phyloP scores from a whole-genome alignment of 2,329 filamentous ascomycete species.

The Alternaria gaisen region DNA sequence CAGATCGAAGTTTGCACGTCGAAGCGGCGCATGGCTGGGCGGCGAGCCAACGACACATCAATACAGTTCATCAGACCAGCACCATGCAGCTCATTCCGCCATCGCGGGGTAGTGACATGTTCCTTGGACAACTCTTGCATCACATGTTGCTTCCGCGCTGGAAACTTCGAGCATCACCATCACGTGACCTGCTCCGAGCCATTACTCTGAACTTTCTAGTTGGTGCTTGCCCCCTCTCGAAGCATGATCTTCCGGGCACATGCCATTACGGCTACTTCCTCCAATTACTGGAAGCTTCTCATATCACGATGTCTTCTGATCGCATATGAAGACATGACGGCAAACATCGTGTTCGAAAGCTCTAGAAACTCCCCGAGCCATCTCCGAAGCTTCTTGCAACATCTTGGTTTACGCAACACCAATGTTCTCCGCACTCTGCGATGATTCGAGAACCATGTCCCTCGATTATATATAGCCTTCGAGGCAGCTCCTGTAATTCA shows the following conservation, averaged over 20 bases:
- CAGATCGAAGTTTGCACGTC: neutral
- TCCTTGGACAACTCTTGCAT: neutral
- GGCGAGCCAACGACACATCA: neutral
- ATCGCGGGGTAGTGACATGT: conserved; percentile 1
- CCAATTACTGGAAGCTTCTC: conserved; percentile 2
- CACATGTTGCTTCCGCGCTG: neutral
- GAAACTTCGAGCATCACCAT: neutral
- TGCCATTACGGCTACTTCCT: conserved; percentile 5
- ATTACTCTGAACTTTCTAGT: conserved; percentile 16
- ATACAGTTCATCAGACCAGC: conserved; percentile 1
- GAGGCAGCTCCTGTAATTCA: conserved; percentile 11
- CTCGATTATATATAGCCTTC: conserved; percentile 42
- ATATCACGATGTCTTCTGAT: conserved; percentile 9
- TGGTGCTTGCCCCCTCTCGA: conserved; percentile 3
- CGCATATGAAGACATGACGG: conserved; percentile 13
- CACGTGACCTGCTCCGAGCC: conserved; percentile 24
- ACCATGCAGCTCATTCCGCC: neutral
- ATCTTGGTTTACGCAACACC: conserved; percentile 17
- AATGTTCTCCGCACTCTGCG: conserved; percentile 17
- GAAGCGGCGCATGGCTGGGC: neutral
- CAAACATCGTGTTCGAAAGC: conserved; percentile 25
- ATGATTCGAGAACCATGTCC: conserved; percentile 39
- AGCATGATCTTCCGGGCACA: neutral
- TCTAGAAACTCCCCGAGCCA: conserved; percentile 36
- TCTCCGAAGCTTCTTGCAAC: conserved; percentile 32